Evolutionary conservation across 352 stramenopile genomes (phyloP), one percentile per base, ranked within the genome.

Genomic region (Phytopythium kandeliae): DNA sequence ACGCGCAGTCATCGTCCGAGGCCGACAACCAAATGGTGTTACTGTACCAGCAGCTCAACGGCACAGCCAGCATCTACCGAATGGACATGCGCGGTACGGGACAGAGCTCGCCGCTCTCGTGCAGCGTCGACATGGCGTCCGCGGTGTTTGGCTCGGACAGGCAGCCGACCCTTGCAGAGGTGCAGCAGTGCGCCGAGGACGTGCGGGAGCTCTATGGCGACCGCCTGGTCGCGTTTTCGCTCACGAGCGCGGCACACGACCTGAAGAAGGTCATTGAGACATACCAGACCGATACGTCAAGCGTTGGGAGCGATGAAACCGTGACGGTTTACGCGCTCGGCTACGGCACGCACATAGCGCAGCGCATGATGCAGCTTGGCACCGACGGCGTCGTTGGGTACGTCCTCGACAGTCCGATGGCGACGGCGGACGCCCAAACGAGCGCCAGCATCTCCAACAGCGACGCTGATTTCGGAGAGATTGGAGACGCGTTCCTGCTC

Each of bases 271-370:
- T 87, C 24, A 75, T 90, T 45, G 62, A 58, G n/a, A 44, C 48
- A 9, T 76, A 67, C 55, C 78, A 86, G 40, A 17, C 69, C 24
- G 45, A 51, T 1, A 28, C 30, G 7, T 17, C 45, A 3, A 22
- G 19, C 13, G 45, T 22, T 10, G 45, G 45, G 0, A 28, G 28
- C 1, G 40, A 64, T 12, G 74, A 68, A 7, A 37, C 78, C 17
- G 40, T 65, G 21, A 68, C 78, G 33, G 55, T 90, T 1, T 92
- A 92, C 60, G 77, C 77, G 0, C 52, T 90, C 8, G 79, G 79
- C 15, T 85, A 85, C 40, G 81, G 78, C n/a, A 82, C 81, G 25
- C 68, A 75, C 28, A 52, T 87, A 17, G 69, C 80, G 10, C 74
- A 90, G 59, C 60, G 80, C 4, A 49, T 84, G n/a, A 69, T 88